These are phyloP conservation scores for Casuarina equisetifolia DNA, from an alignment of 306 rosid species.

Conservation along the genomic window DNA sequence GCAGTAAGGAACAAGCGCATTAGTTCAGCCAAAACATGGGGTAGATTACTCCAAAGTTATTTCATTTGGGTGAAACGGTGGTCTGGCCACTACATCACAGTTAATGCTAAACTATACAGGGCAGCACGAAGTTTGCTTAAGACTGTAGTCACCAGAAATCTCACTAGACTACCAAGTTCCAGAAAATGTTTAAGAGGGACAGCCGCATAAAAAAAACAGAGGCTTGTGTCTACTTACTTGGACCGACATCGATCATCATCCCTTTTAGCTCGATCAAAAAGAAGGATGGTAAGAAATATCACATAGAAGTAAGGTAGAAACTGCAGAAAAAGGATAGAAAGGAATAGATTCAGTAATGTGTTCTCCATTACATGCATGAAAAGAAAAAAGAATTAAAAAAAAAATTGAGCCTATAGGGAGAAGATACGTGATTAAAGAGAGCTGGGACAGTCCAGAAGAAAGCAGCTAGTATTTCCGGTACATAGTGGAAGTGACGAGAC, in stretches of 20 bases:
- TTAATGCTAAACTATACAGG: not conserved
- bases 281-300: conserved; percentile 84
- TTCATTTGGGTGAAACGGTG: not conserved
- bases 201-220: conserved; percentile 1
- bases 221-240: conserved; percentile 64
- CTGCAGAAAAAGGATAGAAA: conserved; percentile 46
- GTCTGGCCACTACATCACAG: not conserved
- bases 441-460: conserved; percentile 99
- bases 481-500: conserved; percentile 94
- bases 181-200: not conserved
- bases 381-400: no score
- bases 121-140: not conserved
- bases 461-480: conserved; percentile 92
- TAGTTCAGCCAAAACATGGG: not conserved
- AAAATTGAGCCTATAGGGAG: not conserved
- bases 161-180: not conserved
- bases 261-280: conserved; percentile 91
- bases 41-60: not conserved
- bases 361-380: not conserved
- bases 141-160: not conserved
- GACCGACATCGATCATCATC: conserved; percentile 90
- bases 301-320: conserved; percentile 91
- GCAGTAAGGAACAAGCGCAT: not conserved
- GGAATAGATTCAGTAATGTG: conserved; percentile 13
- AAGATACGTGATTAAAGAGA: conserved; percentile 72